Evolutionary conservation across 805 yeast species (phyloP).

Genomic region (Starmerella vaccinii): DNA sequence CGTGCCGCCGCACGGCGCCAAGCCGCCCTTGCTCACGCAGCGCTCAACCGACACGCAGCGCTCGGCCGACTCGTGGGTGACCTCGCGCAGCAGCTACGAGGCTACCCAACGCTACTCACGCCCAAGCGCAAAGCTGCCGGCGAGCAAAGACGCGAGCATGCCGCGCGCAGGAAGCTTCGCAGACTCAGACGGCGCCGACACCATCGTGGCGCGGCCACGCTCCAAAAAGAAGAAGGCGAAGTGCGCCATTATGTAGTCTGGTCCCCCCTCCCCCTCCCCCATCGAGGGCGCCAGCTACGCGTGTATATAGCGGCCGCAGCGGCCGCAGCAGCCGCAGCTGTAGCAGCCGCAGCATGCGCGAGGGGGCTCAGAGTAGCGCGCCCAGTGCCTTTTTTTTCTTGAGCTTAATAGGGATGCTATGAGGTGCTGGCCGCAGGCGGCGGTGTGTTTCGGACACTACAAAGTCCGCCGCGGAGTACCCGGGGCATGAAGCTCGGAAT

Average conservation of each 20-base stretch:
- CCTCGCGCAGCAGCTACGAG: not conserved
- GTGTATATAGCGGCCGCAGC: no score
- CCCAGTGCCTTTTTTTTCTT: no score
- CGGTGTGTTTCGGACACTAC: no score
- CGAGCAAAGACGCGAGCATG: not conserved
- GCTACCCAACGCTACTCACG: not conserved
- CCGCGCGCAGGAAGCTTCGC: not conserved
- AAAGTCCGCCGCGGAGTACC: no score
- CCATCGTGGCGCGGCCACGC: constrained; percentile 6
- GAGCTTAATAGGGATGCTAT: no score
- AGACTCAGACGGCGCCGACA: constrained; percentile 4
- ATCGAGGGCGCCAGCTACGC: not conserved
- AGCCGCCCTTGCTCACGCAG: constrained; percentile 2
- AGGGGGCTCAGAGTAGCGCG: no score
- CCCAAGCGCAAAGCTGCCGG: not conserved
- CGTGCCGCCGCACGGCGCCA: not conserved
- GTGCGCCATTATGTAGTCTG: constrained; percentile 15
- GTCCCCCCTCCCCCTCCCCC: no score
- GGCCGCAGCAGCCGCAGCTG: no score
- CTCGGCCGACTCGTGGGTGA: not conserved
- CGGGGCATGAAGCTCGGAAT: no score
- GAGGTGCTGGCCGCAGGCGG: no score
- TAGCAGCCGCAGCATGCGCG: no score
- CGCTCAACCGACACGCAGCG: not conserved
- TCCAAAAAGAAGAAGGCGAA: constrained; percentile 8